Evolutionary conservation across 2,329 filamentous ascomycete genomes (phyloP).

Genomic region (Epichloe brachyelytri): DNA sequence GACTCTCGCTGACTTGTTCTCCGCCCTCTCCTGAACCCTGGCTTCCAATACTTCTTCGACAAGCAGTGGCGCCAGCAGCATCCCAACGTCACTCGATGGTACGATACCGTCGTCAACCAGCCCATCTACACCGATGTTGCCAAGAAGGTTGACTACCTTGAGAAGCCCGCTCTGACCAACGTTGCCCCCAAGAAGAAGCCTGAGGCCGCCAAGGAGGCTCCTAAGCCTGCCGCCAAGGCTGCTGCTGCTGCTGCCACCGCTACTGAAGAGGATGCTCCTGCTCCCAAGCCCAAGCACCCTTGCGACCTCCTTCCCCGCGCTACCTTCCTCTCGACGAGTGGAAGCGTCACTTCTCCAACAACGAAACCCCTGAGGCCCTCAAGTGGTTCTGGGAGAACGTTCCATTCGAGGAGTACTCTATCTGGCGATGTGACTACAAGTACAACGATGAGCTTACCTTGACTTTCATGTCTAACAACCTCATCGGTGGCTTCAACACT

Average conservation of each 20-base stretch:
- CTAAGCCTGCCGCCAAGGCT: conserved; percentile 41
- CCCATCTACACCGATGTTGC: conserved; percentile 75
- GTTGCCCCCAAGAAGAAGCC: conserved; percentile 69
- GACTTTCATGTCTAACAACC: conserved; percentile 98
- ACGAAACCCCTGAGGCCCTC: conserved; percentile 70
- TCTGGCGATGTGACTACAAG: conserved; percentile 95
- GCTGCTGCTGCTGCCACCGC: conserved; percentile 17
- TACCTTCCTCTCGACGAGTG: conserved; percentile 82
- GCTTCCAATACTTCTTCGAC: conserved; percentile 91
- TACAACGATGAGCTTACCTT: conserved; percentile 97
- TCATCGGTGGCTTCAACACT: conserved; percentile 95
- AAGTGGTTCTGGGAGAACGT: conserved; percentile 98
- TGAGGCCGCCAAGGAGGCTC: conserved; percentile 51
- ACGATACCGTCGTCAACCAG: conserved; percentile 85
- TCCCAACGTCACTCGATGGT: conserved; percentile 89
- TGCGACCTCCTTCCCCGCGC: conserved; percentile 72
- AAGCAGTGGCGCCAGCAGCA: conserved; percentile 72
- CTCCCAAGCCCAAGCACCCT: conserved; percentile 94
- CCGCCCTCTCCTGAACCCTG: conserved; percentile 65
- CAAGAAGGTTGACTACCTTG: conserved; percentile 63
- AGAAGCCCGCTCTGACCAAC: conserved; percentile 64
- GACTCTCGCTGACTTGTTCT: conserved; percentile 90
- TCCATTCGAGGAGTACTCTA: conserved; percentile 87
- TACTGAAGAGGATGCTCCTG: conserved; percentile 29
- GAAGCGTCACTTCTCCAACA: conserved; percentile 99